These are phyloP conservation scores for Vaccinium corymbosum DNA, from an alignment of 148 eudicot species.

Conservation along the genomic window DNA sequence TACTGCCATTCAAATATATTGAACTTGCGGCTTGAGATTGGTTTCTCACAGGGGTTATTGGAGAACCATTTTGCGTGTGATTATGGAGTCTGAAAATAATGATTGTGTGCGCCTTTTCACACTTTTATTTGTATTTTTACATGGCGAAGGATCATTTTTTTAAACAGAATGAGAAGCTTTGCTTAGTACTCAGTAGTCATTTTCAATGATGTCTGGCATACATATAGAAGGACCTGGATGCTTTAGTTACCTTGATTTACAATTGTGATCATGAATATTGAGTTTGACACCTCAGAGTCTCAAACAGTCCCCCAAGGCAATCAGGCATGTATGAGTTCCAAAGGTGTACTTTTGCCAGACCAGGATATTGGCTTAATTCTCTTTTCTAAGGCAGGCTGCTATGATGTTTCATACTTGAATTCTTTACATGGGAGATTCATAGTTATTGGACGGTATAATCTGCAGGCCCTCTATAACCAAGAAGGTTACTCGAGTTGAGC, in stretches of 20 bases:
- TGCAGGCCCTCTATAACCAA: slow-evolving; percentile 54
- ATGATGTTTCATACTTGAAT: neutral
- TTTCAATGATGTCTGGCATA: neutral
- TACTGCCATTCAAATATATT: neutral
- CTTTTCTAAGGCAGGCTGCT: neutral
- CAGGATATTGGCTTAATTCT: neutral
- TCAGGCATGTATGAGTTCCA: neutral
- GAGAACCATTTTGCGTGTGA: neutral
- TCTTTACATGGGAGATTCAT: neutral
- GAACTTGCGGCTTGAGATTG: neutral
- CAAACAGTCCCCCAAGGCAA: neutral
- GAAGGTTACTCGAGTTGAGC: slow-evolving; percentile 66
- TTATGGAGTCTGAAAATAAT: neutral
- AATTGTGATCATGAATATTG: neutral
- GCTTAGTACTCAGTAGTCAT: neutral
- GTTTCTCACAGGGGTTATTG: neutral
- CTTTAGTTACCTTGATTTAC: no score
- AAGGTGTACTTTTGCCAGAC: neutral
- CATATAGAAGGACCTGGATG: neutral
- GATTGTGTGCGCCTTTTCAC: neutral
- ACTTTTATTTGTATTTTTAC: neutral
- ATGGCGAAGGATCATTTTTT: neutral
- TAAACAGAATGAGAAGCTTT: neutral
- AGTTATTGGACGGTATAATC: neutral
- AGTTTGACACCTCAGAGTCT: neutral